phyloP scores from a whole-genome alignment of 257 asterid species.

The Lantana camara region DNA sequence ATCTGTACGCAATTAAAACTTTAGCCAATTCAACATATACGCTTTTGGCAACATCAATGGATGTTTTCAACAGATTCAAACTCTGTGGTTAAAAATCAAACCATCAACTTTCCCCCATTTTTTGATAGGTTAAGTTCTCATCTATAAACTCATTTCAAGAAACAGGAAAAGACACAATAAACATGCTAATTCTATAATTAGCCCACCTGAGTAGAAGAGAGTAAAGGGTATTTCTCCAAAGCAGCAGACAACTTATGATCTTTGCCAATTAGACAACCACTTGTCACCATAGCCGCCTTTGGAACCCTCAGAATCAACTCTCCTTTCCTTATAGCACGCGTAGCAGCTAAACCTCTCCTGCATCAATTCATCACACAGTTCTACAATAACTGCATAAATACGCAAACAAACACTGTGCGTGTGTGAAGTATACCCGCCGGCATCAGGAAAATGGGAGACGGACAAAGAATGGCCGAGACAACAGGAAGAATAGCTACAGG shows the following conservation, averaged over 20 bases:
- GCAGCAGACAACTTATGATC: constrained; percentile 49
- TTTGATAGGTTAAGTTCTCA: constrained; percentile 1
- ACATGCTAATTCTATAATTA: neutral
- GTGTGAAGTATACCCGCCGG: constrained; percentile 75
- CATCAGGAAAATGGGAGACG: constrained; percentile 67
- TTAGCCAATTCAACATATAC: constrained; percentile 10
- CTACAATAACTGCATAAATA: neutral
- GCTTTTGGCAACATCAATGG: constrained; percentile 4
- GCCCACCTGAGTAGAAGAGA: constrained; percentile 71
- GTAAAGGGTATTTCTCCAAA: constrained; percentile 45
- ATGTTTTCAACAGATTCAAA: neutral
- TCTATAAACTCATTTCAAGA: neutral
- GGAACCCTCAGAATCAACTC: constrained; percentile 85
- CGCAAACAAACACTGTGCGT: neutral
- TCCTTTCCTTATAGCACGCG: constrained; percentile 68
- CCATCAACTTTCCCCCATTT: neutral
- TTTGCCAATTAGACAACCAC: constrained; percentile 46
- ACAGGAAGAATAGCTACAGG: constrained; percentile 30
- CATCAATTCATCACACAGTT: constrained; percentile 5
- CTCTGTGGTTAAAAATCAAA: neutral
- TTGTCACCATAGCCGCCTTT: constrained; percentile 64
- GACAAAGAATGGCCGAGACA: constrained; percentile 57
- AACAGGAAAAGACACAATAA: constrained; percentile 13
- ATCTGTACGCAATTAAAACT: constrained; percentile 47
- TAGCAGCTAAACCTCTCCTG: constrained; percentile 93